Conservation (phyloP, 2,329 filamentous ascomycete species). For the Ascocoryne sarcoides region DNA sequence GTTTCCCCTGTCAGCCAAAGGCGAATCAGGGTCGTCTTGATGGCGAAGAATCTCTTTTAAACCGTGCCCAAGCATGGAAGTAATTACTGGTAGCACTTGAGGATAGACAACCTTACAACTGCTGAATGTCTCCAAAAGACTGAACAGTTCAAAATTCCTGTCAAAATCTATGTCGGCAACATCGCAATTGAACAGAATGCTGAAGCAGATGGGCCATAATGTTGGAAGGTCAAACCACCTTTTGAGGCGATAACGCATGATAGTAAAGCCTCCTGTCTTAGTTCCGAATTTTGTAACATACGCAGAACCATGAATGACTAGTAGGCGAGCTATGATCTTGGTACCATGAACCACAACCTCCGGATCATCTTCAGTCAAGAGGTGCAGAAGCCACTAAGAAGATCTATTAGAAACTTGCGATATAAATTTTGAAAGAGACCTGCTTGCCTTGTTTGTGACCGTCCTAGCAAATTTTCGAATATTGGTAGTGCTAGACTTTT, state of each 20-base stretch:
- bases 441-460: conserved; percentile 80
- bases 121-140: conserved; percentile 65
- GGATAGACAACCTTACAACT: conserved; percentile 62
- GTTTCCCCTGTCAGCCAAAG: conserved; percentile 27
- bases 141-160: conserved; percentile 63
- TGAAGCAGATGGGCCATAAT: conserved; percentile 82
- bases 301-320: conserved; percentile 70
- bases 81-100: conserved; percentile 71
- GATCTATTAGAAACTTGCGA: conserved; percentile 28
- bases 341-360: conserved; percentile 73
- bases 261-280: conserved; percentile 79
- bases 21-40: conserved; percentile 51
- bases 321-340: conserved; percentile 73
- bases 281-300: conserved; percentile 86
- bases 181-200: conserved; percentile 79
- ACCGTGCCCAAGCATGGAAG: conserved; percentile 79
- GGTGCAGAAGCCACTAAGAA: conserved; percentile 75
- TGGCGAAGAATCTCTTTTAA: conserved; percentile 60
- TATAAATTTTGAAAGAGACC: conserved; percentile 2
- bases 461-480: conserved; percentile 87
- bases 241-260: conserved; percentile 74
- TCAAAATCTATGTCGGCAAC: conserved; percentile 67
- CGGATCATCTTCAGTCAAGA: conserved; percentile 78
- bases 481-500: conserved; percentile 55
- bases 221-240: conserved; percentile 82